phyloP scores from a whole-genome alignment of 441 rosid species.

The Erodium chrysanthum region DNA sequence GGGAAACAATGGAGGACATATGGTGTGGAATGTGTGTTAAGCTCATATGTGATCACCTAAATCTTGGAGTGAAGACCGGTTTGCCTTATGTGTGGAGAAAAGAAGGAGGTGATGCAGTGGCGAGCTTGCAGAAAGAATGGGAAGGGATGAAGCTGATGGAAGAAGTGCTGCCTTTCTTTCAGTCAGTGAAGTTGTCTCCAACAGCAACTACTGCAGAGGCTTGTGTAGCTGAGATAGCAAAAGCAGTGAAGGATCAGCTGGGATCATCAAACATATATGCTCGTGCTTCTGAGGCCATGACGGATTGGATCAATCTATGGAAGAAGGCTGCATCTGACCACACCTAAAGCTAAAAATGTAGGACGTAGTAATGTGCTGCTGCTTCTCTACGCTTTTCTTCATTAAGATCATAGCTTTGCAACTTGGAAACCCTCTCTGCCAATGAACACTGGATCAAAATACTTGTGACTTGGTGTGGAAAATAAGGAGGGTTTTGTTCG shows the following conservation, averaged over 20 bases:
- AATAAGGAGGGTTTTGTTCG: neutral
- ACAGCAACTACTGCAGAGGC: slow-evolving; percentile 54
- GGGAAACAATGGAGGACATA: slow-evolving; percentile 94
- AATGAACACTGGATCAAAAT: neutral
- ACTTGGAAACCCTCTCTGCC: no score
- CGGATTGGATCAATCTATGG: slow-evolving; percentile 76
- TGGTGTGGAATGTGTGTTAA: slow-evolving; percentile 94
- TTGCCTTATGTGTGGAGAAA: slow-evolving; percentile 83
- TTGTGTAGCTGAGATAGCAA: slow-evolving; percentile 58
- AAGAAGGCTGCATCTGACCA: slow-evolving; percentile 35
- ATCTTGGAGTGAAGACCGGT: slow-evolving; percentile 74
- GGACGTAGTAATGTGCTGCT: no score
- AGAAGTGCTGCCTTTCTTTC: slow-evolving; percentile 76
- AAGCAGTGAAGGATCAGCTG: slow-evolving; percentile 51
- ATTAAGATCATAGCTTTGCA: no score
- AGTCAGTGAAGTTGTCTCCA: slow-evolving; percentile 46
- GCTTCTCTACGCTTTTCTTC: no score
- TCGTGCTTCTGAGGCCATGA: slow-evolving; percentile 66
- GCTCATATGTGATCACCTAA: slow-evolving; percentile 68
- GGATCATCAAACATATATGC: slow-evolving; percentile 47
- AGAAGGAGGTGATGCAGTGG: slow-evolving; percentile 70
- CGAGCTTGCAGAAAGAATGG: slow-evolving; percentile 90
- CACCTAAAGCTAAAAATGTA: no score
- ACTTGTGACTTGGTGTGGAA: neutral
- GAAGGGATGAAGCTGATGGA: slow-evolving; percentile 93